Percentiles rank a stretch among this genome's conserved stretches.
These are phyloP conservation scores for Globisporangium heterothallicum DNA, from an alignment of 352 stramenopile genomes.

Conservation along the genomic window DNA sequence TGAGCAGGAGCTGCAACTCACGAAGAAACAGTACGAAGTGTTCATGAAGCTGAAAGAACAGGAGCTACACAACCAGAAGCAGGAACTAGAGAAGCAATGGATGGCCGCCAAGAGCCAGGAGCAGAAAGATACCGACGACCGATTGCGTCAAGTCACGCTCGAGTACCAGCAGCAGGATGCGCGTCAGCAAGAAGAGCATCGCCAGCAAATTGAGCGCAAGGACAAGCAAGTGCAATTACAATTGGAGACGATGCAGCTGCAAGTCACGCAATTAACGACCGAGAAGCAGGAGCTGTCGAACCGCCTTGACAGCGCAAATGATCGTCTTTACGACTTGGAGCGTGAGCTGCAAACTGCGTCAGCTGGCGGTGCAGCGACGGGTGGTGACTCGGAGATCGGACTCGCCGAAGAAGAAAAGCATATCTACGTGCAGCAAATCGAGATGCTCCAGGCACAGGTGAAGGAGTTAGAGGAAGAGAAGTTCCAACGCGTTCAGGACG, in stretches of 20 bases:
- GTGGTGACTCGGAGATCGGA: slow-evolving; percentile 8
- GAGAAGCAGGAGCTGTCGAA: slow-evolving; percentile 22
- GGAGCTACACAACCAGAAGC: slow-evolving; percentile 34
- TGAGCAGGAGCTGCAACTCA: slow-evolving; percentile 62
- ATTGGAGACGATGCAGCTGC: slow-evolving; percentile 23
- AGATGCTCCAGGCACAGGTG: slow-evolving; percentile 44
- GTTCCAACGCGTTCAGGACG: slow-evolving; percentile 39
- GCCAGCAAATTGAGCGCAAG: slow-evolving; percentile 27
- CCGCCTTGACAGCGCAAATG: slow-evolving; percentile 24
- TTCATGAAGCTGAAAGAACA: slow-evolving; percentile 55
- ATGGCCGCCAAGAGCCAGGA: slow-evolving; percentile 21
- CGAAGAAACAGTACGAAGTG: slow-evolving; percentile 71
- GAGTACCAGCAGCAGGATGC: slow-evolving; percentile 27
- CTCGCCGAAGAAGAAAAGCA: slow-evolving; percentile 46
- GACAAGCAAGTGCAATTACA: slow-evolving; percentile 30
- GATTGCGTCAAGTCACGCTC: slow-evolving; percentile 22
- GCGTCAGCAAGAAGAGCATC: slow-evolving; percentile 27
- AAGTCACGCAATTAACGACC: slow-evolving; percentile 21
- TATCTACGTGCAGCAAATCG: slow-evolving; percentile 50
- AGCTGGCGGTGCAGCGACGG: not conserved
- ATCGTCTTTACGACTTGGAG: slow-evolving; percentile 30
- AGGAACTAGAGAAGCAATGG: slow-evolving; percentile 47
- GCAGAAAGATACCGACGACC: slow-evolving; percentile 38
- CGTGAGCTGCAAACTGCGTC: slow-evolving; percentile 16
- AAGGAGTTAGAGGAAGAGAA: slow-evolving; percentile 49